These are phyloP conservation scores for Phtheirospermum japonicum DNA, from an alignment of 257 asterid genomes.

Conservation along the genomic window DNA sequence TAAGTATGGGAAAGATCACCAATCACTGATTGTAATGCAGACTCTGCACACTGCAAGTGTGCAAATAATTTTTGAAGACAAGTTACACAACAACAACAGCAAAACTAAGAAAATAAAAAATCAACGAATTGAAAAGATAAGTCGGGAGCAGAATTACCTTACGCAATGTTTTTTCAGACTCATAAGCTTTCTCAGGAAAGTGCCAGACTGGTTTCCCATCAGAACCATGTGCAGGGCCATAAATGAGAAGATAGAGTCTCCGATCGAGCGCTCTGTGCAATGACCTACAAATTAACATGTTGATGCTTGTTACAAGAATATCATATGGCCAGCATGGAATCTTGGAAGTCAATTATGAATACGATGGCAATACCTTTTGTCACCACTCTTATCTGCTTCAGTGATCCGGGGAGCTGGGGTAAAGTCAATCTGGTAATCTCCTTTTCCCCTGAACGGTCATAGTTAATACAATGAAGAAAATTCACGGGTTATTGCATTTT, in stretches of 20 bases:
- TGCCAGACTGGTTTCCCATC: constrained; percentile 73
- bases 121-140: background rate
- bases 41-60: constrained; percentile 98
- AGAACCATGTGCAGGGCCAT: constrained; percentile 53
- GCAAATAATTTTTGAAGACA: too few species aligned
- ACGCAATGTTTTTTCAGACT: constrained; percentile 73
- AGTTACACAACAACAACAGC: too few species aligned
- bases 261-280: constrained; percentile 82
- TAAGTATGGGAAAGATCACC: constrained; percentile 78
- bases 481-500: too few species aligned
- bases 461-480: too few species aligned
- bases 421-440: constrained; percentile 74
- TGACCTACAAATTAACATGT: constrained; percentile 52
- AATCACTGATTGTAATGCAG: constrained; percentile 72
- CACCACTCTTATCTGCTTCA: constrained; percentile 71
- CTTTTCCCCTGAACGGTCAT: constrained; percentile 68
- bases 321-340: background rate
- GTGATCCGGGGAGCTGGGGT: constrained; percentile 81
- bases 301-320: constrained; percentile 1
- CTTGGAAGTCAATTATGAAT: background rate
- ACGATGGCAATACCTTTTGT: constrained; percentile 46
- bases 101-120: too few species aligned
- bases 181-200: constrained; percentile 82
- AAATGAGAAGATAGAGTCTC: constrained; percentile 86
- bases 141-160: constrained; percentile 44